Evolutionary conservation across 2,329 filamentous ascomycete species (phyloP).

Genomic region (Calonectria ilicicola): DNA sequence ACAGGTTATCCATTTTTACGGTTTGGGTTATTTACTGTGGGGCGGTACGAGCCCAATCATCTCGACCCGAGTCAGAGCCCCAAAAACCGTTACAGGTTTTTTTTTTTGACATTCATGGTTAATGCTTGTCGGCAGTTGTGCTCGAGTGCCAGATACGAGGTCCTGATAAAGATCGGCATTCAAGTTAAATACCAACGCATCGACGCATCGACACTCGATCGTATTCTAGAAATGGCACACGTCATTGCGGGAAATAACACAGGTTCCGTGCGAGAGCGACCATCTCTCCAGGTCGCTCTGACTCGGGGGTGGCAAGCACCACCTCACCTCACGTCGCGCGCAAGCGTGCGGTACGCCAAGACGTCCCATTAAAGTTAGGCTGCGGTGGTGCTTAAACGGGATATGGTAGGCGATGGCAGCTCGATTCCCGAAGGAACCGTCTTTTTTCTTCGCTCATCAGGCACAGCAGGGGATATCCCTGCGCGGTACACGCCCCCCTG

Average conservation of each 20-base stretch:
- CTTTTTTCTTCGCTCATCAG: neutral
- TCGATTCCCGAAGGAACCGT: conserved; percentile 13
- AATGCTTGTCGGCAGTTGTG: conserved; percentile 2
- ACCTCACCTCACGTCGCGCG: neutral
- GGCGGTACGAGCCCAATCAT: neutral
- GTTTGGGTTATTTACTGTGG: neutral
- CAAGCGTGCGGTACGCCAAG: conserved; percentile 8
- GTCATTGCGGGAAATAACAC: neutral
- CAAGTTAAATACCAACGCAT: neutral
- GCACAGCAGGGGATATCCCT: neutral
- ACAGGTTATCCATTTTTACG: neutral
- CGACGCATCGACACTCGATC: neutral
- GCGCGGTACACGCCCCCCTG: neutral
- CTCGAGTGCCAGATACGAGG: neutral
- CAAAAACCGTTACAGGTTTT: neutral
- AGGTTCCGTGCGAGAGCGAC: neutral
- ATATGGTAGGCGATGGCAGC: neutral
- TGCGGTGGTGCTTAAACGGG: neutral
- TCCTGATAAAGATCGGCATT: neutral
- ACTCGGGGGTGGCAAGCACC: neutral
- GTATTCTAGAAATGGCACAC: neutral
- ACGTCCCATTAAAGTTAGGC: conserved; percentile 16
- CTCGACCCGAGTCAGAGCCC: neutral
- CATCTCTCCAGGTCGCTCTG: neutral
- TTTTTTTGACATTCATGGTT: neutral